Base-by-base conservation (phyloP, 345 rosid species). In the Leavenworthia alabamica region DNA sequence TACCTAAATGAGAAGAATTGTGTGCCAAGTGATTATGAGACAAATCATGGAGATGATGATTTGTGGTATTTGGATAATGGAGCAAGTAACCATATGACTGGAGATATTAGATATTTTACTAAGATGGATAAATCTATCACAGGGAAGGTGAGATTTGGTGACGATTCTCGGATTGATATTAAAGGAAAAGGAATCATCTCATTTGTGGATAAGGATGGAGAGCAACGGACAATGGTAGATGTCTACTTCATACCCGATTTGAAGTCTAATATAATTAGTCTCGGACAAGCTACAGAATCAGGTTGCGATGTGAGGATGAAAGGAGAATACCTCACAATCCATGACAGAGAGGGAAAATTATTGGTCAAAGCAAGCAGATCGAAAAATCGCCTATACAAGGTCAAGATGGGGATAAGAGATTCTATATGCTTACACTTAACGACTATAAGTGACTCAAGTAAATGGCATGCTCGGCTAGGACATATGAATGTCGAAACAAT, bases 341-440 rank as follows among this genome's bases (percentile, higher is more conserved):
- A 2, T 20, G 49, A 44, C 20, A 26, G 0, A 0, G 3, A 20
- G 0, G 49, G 49, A 4, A 44, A 20, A 2, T 0, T 20, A 0
- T 8, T 20, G 4, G 49, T 44, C 0, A 20, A 11, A 1, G 4
- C 49, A 5, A 10, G 0, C 0, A 10, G 49, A 4, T 44, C 27
- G 5, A 19, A 7, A 9, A 43, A 43, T 10, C 26, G 13, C 0
- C 1, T 43, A 0, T 43, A 43, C 3, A 43, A 44, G 14, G 24
- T 44, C 0, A 2, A 6, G 0, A 44, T 44, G 49, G 13, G 8
- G 11, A 8, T 31, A 2, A 20, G 5, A 0, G 14, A 44, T 2
- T 4, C 14, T 0, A 4, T 5, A 2, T 20, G 28, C 1, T 4
- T 44, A 0, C 0, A 3, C 0, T 15, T 4, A 7, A 6, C 0